Percentiles rank a stretch among this genome's conserved stretches.
Evolutionary conservation across 1,284 basidiomycete species (phyloP).

Genomic region (Leucoagaricus sp.): DNA sequence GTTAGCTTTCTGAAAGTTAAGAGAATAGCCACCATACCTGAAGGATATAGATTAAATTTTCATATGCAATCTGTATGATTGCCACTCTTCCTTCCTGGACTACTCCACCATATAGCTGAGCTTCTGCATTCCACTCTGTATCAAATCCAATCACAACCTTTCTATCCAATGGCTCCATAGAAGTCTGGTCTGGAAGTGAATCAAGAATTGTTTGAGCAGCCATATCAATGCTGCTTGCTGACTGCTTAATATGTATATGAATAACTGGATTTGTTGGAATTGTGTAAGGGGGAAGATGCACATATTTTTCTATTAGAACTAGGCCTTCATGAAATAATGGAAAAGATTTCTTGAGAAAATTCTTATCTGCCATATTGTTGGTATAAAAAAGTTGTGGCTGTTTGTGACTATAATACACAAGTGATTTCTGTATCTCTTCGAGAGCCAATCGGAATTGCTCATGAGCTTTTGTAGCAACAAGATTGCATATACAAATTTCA

Average conservation of each 20-base stretch:
- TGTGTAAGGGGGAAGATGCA: background rate
- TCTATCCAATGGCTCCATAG: too few species aligned
- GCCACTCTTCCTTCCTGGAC: background rate
- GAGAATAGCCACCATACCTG: background rate
- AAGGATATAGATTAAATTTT: background rate
- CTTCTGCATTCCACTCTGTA: conserved; percentile 3
- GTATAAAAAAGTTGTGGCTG: background rate
- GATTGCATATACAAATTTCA: background rate
- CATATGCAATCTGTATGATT: background rate
- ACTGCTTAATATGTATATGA: background rate
- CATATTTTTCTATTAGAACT: background rate
- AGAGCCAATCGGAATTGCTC: background rate
- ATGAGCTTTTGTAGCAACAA: background rate
- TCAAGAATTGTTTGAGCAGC: background rate
- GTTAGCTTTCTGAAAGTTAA: background rate
- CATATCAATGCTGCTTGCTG: background rate
- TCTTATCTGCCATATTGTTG: background rate
- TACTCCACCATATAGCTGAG: background rate
- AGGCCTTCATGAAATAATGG: background rate
- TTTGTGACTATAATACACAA: background rate
- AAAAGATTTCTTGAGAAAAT: background rate
- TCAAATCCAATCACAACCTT: conserved; percentile 2
- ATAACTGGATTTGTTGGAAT: background rate
- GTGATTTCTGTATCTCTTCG: background rate
- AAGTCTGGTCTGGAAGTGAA: conserved; percentile 14